Base-by-base conservation (phyloP, 208 protist genomes). In the Naegleria gruberi region DNA sequence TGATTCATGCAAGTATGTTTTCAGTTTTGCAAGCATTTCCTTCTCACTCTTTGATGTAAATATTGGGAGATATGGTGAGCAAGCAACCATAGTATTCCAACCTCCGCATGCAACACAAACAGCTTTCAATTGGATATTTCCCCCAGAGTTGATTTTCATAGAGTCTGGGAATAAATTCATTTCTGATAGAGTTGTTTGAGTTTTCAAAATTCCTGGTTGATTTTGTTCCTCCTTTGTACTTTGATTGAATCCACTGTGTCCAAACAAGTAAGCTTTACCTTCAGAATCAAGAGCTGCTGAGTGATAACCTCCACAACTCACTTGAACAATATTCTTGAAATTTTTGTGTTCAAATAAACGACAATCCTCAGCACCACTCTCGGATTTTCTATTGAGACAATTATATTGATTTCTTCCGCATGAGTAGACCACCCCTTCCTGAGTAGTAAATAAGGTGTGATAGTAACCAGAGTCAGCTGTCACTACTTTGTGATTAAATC, bases 321-420 rank as follows among this genome's bases (percentile, higher is more conserved):
- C 65, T 77, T 77, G 65, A 37, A 77, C 26, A 37, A 77, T 77
- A 77, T 77, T 37, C n/a, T 77, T 77, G 6, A 77, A 37, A 37
- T 77, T 37, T 8, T 30, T 37, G 30, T 77, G 65, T 77, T 77
- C 30, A 6, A 77, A 77, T 77, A 77, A 37, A 37, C 12, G 7
- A 37, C 65, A 30, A 1, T 77, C 65, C 6, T 77, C 30, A 37
- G 6, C 30, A 77, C 17, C 65, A 37, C 34, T 77, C 34, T 77
- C 65, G 12, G 12, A 37, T 7, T 5, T 6, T 77, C 65, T 77
- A 77, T 37, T 37, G 0, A 77, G 30, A 37, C 65, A 77, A 77
- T 77, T 77, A n/a, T 77, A 77, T 77, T 77, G 65, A 77, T 77
- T 37, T 77, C 65, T 77, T 77, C 65, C 65, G 34, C 65, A 77